Percentiles rank a stretch among this genome's conserved stretches.
These are phyloP conservation scores for Beta corolliflora DNA, from an alignment of 179 eudicot species.

Conservation along the genomic window DNA sequence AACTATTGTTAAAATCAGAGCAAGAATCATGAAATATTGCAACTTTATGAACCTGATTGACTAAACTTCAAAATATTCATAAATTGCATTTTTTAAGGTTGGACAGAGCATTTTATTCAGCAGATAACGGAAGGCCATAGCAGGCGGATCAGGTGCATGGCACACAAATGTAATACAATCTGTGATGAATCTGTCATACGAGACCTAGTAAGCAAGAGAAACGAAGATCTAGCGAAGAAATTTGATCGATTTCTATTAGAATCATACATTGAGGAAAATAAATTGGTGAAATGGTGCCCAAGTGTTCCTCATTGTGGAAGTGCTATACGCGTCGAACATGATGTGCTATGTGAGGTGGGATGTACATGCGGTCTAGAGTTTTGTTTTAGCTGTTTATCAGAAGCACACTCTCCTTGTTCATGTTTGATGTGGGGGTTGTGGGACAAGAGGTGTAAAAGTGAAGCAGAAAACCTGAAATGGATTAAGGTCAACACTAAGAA, in stretches of 20 bases:
- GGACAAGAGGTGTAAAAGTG: slow-evolving; percentile 59
- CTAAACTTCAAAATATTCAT: too few species aligned
- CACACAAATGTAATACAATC: slow-evolving; percentile 56
- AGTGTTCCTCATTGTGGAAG: slow-evolving; percentile 72
- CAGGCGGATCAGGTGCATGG: slow-evolving; percentile 68
- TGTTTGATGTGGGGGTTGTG: slow-evolving; percentile 72
- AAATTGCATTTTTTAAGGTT: slow-evolving; percentile 36
- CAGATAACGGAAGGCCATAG: slow-evolving; percentile 70
- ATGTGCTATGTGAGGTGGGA: slow-evolving; percentile 60
- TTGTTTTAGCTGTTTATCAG: slow-evolving; percentile 64
- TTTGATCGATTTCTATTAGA: slow-evolving; percentile 66
- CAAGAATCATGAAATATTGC: too few species aligned
- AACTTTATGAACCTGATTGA: too few species aligned
- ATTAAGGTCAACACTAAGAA: slow-evolving; percentile 59
- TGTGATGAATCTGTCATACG: slow-evolving; percentile 65
- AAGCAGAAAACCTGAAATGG: slow-evolving; percentile 68
- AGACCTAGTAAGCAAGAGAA: slow-evolving; percentile 42
- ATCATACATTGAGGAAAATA: slow-evolving; percentile 73
- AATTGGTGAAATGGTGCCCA: slow-evolving; percentile 77
- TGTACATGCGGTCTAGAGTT: slow-evolving; percentile 68
- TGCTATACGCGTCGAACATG: slow-evolving; percentile 63
- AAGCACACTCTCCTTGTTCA: slow-evolving; percentile 75
- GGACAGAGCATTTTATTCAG: slow-evolving; percentile 68
- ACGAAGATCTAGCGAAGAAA: slow-evolving; percentile 53
- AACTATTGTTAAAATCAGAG: too few species aligned